Percentiles rank a stretch among this genome's conserved stretches.
Conservation (phyloP, 345 rosid genomes). For the Xanthoceras sorbifolium region DNA sequence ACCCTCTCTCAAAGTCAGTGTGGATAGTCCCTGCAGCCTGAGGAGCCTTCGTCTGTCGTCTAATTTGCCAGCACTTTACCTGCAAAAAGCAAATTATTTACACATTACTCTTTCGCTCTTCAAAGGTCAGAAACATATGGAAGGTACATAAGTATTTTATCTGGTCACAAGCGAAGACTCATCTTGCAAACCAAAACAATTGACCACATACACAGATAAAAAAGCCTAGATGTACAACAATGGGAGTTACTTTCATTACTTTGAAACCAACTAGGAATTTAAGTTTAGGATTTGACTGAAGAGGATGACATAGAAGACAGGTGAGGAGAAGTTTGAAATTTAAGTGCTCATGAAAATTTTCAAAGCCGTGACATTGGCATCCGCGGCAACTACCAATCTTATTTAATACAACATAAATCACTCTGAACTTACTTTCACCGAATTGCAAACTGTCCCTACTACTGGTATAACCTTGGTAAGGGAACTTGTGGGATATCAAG, state of each 20-base stretch:
- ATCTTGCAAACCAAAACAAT: not conserved
- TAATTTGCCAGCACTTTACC: constrained; percentile 99
- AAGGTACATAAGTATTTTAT: not conserved
- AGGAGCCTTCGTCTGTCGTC: constrained; percentile 92
- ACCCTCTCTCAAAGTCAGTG: constrained; percentile 92
- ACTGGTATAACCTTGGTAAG: not conserved
- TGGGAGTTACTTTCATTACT: not conserved
- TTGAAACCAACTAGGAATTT: not conserved
- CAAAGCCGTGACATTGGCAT: not conserved
- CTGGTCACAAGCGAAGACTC: not conserved
- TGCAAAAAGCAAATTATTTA: constrained; percentile 32
- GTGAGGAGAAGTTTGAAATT: not conserved
- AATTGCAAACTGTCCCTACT: not conserved
- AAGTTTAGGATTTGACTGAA: not conserved
- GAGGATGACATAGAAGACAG: not conserved
- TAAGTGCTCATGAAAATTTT: not conserved
- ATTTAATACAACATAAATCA: not conserved
- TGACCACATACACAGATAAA: not conserved
- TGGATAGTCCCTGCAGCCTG: constrained; percentile 98
- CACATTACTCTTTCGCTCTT: not conserved
- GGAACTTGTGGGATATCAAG: not conserved
- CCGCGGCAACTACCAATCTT: not conserved
- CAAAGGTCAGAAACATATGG: not conserved
- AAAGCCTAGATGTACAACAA: not conserved
- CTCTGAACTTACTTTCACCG: not conserved